phyloP scores from a whole-genome alignment of 1,284 basidiomycete species.

The Ceratobasidium sp. region DNA sequence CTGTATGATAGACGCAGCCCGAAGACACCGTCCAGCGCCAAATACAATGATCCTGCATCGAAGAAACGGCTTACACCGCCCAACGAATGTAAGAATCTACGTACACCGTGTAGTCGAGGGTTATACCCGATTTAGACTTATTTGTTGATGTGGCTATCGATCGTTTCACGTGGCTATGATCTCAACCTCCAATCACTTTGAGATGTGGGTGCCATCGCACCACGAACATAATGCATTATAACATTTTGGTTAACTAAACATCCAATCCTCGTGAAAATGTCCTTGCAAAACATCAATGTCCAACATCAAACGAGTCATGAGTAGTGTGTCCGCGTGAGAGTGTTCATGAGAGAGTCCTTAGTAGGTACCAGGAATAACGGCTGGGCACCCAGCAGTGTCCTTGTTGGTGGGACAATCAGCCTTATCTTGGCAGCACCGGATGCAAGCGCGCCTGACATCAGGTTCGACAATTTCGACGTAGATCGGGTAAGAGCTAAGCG shows the following conservation, averaged over 20 bases:
- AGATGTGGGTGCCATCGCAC: slow-evolving; percentile 15
- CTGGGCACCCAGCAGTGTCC: slow-evolving; percentile 50
- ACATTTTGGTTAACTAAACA: background rate
- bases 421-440: slow-evolving; percentile 54
- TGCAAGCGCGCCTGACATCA: slow-evolving; percentile 51
- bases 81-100: no score
- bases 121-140: no score
- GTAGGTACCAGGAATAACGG: slow-evolving; percentile 51
- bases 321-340: slow-evolving; percentile 2
- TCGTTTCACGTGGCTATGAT: background rate
- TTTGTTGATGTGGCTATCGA: background rate
- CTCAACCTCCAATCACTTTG: background rate
- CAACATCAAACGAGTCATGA: slow-evolving; percentile 15
- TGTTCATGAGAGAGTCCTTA: slow-evolving; percentile 22
- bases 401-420: slow-evolving; percentile 48
- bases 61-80: background rate
- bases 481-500: slow-evolving; percentile 48
- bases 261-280: background rate
- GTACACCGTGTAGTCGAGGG: no score
- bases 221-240: slow-evolving; percentile 14
- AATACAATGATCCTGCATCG: background rate
- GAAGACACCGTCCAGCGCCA: no score
- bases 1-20: no score
- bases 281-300: slow-evolving; percentile 24
- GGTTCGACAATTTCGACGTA: slow-evolving; percentile 56